phyloP scores from a whole-genome alignment of 1,284 basidiomycete species.

The Ceratobasidium sp. region DNA sequence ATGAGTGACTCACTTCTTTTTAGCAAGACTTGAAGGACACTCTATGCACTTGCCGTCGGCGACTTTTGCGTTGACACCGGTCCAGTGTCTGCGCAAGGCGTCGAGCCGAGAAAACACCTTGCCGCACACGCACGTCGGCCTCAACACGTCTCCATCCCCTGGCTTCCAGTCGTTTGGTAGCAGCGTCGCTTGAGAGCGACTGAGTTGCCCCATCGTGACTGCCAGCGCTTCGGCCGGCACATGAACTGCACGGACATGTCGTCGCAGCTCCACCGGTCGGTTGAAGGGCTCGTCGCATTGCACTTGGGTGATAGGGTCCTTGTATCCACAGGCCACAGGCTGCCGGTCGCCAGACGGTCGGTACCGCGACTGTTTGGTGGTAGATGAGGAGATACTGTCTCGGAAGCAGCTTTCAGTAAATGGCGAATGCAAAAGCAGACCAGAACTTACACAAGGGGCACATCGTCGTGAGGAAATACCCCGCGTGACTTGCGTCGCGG shows the following conservation, averaged over 20 bases:
- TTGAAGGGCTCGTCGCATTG: slow-evolving; percentile 40
- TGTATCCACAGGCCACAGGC: slow-evolving; percentile 37
- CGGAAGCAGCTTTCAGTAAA: neutral
- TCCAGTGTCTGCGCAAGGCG: slow-evolving; percentile 37
- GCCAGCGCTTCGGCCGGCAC: slow-evolving; percentile 35
- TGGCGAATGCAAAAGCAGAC: neutral
- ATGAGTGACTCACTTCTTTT: slow-evolving; percentile 34
- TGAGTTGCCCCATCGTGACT: slow-evolving; percentile 32
- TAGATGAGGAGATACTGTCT: slow-evolving; percentile 25
- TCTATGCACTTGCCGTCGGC: slow-evolving; percentile 37
- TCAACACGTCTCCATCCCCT: slow-evolving; percentile 24
- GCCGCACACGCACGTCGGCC: slow-evolving; percentile 31
- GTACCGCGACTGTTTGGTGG: slow-evolving; percentile 34
- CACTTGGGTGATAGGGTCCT: slow-evolving; percentile 34
- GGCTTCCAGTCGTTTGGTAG: slow-evolving; percentile 35
- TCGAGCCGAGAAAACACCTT: slow-evolving; percentile 40
- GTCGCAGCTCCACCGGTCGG: slow-evolving; percentile 34
- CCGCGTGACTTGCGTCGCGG: slow-evolving; percentile 33
- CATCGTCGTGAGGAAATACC: slow-evolving; percentile 34
- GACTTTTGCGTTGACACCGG: slow-evolving; percentile 30
- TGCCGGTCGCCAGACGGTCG: slow-evolving; percentile 35
- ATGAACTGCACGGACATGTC: slow-evolving; percentile 31
- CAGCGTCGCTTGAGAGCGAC: slow-evolving; percentile 27
- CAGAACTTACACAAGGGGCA: slow-evolving; percentile 27
- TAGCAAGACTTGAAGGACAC: slow-evolving; percentile 28